Base-by-base conservation (phyloP, 176 grass and related monocot genomes). In the Carex myosuroides region DNA sequence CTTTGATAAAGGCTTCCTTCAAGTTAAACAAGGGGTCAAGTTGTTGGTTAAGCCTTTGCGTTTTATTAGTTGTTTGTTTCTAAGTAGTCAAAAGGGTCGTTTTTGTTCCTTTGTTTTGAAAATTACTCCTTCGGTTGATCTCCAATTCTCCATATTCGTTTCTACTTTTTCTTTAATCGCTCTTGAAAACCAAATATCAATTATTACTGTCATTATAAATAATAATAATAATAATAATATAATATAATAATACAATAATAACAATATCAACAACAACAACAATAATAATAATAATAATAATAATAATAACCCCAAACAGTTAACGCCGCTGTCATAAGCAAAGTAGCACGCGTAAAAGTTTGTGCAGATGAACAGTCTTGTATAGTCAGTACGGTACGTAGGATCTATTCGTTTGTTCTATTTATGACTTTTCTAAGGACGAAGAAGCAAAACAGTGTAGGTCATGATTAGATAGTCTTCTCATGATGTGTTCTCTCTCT, bases 1-100 rank as follows among this genome's bases (percentile, higher is more conserved):
- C 65, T 57, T 70, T 86, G 80, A 89, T 86, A 83, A 89, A 65
- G 37, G 64, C 32, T 79, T 89, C 83, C n/a, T 63, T 64, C 37
- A 77, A 37, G 57, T 85, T 74, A 42, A 78, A 73, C 8, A 33
- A 52, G 65, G 46, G 26, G 44, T 77, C 66, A 39, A 58, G 21
- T 68, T 86, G 60, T 79, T 55, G 32, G n/a, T 89, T 85, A 52
- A 85, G 68, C 53, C 33, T 58, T 61, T 50, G 53, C 10, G 35
- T 85, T 73, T 22, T 56, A 77, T 77, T 32, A 32, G 24, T 77
- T 21, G 35, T 46, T 77, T 17, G 50, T 77, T 77, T 77, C 73
- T 9, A 24, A 56, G 3, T 54, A 13, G 22, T 18, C 20, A 52
- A 77, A 70, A 56, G 21, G 26, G 73, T 77, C 73, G 72, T 54